phyloP scores from a whole-genome alignment of 2,329 filamentous ascomycete genomes.

The Fusarium foetens region DNA sequence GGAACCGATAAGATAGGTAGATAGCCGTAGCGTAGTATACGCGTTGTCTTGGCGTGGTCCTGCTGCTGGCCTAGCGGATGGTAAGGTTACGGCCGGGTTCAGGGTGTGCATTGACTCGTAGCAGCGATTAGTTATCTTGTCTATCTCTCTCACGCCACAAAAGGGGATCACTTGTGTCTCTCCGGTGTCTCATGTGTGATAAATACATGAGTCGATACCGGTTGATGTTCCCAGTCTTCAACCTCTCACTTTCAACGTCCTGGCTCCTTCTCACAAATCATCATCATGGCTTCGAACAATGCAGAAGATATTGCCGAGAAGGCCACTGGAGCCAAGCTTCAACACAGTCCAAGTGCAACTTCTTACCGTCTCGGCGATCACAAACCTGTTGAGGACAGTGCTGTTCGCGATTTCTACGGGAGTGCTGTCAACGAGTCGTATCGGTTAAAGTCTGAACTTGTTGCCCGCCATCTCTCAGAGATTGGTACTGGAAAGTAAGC shows the following conservation, averaged over 20 bases:
- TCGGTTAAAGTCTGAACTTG: slow-evolving; percentile 1
- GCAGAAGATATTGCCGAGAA: not conserved
- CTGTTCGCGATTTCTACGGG: not conserved
- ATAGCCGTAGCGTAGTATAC: not conserved
- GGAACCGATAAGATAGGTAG: not conserved
- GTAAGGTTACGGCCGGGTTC: not conserved
- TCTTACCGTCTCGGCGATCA: not conserved
- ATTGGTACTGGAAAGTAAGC: slow-evolving; percentile 7
- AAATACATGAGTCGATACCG: not conserved
- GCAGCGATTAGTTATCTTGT: not conserved
- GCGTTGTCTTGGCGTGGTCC: not conserved
- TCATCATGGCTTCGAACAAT: not conserved
- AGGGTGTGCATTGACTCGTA: slow-evolving; percentile 1
- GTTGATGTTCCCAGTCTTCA: not conserved
- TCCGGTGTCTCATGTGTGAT: not conserved
- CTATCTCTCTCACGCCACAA: not conserved
- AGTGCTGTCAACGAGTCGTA: slow-evolving; percentile 8
- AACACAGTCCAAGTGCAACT: not conserved
- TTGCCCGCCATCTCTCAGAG: not conserved
- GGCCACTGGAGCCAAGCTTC: slow-evolving; percentile 1
- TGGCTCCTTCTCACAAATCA: not conserved
- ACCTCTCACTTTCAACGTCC: not conserved
- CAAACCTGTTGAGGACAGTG: not conserved
- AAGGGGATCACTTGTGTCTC: not conserved
- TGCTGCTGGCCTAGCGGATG: not conserved